These are phyloP conservation scores for Beauveria varroae DNA, from an alignment of 2,329 filamentous ascomycete genomes.

Conservation along the genomic window DNA sequence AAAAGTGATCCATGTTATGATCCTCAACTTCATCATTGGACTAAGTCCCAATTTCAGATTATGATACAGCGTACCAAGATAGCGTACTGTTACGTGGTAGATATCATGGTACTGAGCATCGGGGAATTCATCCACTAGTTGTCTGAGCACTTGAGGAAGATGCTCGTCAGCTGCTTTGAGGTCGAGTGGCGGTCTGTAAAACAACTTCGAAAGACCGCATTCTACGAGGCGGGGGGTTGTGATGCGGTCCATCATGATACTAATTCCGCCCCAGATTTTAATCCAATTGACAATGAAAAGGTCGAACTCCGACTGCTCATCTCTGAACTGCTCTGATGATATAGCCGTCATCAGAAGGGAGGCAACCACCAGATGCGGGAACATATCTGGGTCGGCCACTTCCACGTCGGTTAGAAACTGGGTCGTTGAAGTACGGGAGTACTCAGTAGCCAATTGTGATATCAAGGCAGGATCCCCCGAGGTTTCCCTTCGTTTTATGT, in stretches of 20 bases:
- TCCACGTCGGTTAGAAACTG: constrained; percentile 27
- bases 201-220: not conserved
- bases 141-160: not conserved
- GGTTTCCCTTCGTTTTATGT: not conserved
- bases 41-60: constrained; percentile 39
- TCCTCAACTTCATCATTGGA: constrained; percentile 38
- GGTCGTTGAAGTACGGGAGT: not conserved
- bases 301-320: constrained; percentile 29
- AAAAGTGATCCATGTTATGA: constrained; percentile 47
- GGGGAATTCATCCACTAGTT: constrained; percentile 21
- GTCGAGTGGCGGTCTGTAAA: constrained; percentile 4
- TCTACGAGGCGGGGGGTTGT: not conserved
- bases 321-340: constrained; percentile 43
- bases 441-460: not conserved
- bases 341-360: constrained; percentile 45
- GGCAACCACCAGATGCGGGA: constrained; percentile 41
- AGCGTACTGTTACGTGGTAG: constrained; percentile 41
- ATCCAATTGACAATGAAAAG: constrained; percentile 51
- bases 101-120: constrained; percentile 15
- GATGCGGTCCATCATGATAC: constrained; percentile 1
- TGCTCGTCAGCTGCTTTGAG: not conserved
- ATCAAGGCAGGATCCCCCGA: not conserved
- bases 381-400: constrained; percentile 35
- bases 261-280: constrained; percentile 45
- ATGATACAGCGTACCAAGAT: constrained; percentile 44